Evolutionary conservation across 495 filamentous ascomycete species (phyloP).

Genomic region (Venustampulla echinocandica): DNA sequence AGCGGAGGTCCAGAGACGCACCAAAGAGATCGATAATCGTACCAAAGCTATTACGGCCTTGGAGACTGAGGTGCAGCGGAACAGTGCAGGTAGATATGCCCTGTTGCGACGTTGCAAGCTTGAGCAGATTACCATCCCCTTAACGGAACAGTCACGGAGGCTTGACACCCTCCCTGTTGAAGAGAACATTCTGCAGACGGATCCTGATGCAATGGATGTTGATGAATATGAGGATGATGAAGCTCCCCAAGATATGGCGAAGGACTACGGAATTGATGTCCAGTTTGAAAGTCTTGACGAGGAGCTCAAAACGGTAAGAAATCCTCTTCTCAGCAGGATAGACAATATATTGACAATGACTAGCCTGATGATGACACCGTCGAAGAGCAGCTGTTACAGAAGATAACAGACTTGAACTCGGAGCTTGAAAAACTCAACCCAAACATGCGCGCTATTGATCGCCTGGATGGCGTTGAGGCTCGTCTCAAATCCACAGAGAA

Average conservation of each 20-base stretch:
- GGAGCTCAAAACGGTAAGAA: constrained; percentile 68
- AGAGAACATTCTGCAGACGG: constrained; percentile 56
- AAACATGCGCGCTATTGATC: constrained; percentile 90
- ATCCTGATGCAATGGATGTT: constrained; percentile 83
- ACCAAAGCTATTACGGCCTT: constrained; percentile 66
- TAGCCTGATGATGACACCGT: constrained; percentile 60
- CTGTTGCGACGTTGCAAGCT: constrained; percentile 84
- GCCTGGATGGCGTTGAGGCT: constrained; percentile 75
- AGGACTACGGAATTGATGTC: constrained; percentile 89
- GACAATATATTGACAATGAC: constrained; percentile 1
- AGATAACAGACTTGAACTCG: constrained; percentile 59
- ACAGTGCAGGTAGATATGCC: constrained; percentile 71
- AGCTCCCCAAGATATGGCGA: constrained; percentile 35
- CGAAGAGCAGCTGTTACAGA: constrained; percentile 72
- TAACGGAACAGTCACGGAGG: constrained; percentile 59
- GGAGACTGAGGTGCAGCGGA: constrained; percentile 76
- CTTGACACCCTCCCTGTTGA: constrained; percentile 75
- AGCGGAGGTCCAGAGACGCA: constrained; percentile 74
- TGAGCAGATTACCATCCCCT: constrained; percentile 81
- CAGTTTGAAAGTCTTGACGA: constrained; percentile 83
- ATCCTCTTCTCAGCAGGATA: constrained; percentile 9
- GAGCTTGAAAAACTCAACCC: constrained; percentile 90
- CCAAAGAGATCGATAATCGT: constrained; percentile 69
- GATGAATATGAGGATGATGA: constrained; percentile 55
- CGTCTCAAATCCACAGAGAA: constrained; percentile 78